A percentile compares a stretch with the other conserved stretches of the same genome.
Conservation (phyloP, 768 basidiomycete species). For the Pulveroboletus sp. region DNA sequence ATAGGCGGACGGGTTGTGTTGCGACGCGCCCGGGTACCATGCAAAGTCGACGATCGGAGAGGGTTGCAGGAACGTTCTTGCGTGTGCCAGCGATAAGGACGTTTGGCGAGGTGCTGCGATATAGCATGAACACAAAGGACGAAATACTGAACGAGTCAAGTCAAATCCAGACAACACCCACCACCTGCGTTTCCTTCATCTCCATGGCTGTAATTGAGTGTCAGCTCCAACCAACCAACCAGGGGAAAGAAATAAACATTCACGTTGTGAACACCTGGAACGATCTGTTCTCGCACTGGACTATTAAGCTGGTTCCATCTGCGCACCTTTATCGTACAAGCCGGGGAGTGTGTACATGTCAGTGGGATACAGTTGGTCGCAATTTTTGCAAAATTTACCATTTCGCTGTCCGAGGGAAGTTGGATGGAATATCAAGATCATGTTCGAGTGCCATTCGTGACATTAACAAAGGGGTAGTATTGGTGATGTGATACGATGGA, state of each 20-base stretch:
- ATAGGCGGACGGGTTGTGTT: constrained; percentile 54
- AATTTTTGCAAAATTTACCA: constrained; percentile 39
- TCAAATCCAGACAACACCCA: not conserved
- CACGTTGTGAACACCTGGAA: constrained; percentile 55
- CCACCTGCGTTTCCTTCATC: not conserved
- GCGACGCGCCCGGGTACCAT: constrained; percentile 82
- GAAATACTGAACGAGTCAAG: not conserved
- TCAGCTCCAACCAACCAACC: not conserved
- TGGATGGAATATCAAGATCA: constrained; percentile 28
- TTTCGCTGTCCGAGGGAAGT: constrained; percentile 53
- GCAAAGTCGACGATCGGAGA: constrained; percentile 70
- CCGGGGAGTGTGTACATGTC: not conserved
- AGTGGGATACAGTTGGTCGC: not conserved
- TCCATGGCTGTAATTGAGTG: not conserved
- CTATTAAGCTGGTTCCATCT: constrained; percentile 65
- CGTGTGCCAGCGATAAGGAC: constrained; percentile 7
- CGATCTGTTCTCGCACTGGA: constrained; percentile 66
- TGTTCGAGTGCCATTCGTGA: constrained; percentile 14
- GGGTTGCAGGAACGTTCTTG: constrained; percentile 44
- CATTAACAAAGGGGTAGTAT: not conserved
- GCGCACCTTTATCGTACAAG: constrained; percentile 49
- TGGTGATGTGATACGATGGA: constrained; percentile 28
- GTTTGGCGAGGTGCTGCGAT: not conserved
- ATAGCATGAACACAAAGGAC: not conserved
- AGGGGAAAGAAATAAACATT: not conserved